These are phyloP conservation scores for Mrakia gelida DNA, from an alignment of 768 basidiomycete species.

Conservation along the genomic window DNA sequence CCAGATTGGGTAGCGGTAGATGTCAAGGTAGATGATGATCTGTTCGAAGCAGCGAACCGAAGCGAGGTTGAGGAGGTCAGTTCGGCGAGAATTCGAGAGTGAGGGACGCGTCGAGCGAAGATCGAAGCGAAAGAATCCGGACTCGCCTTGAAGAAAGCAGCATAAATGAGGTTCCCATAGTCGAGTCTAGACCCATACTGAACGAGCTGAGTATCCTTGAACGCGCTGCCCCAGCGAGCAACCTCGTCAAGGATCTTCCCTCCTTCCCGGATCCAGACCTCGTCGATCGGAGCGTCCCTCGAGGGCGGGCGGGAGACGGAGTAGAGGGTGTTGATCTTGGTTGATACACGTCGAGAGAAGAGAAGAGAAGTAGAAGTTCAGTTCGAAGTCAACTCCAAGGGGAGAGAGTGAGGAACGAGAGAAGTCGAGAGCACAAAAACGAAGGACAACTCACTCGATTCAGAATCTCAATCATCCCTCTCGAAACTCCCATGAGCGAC, in stretches of 20 bases:
- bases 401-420: too few species aligned
- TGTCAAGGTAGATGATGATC: conserved; percentile 8
- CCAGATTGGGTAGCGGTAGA: background rate
- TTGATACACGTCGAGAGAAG: too few species aligned
- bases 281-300: background rate
- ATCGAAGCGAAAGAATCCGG: background rate
- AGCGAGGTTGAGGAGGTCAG: too few species aligned
- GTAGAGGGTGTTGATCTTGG: background rate
- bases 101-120: background rate
- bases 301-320: background rate
- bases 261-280: conserved; percentile 3
- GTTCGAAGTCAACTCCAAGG: too few species aligned
- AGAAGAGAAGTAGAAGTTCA: too few species aligned
- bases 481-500: background rate
- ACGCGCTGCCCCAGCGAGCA: background rate
- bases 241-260: background rate
- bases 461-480: background rate
- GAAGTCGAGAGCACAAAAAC: too few species aligned
- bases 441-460: background rate
- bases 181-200: background rate
- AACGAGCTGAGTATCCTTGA: background rate
- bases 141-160: background rate
- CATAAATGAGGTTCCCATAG: background rate
- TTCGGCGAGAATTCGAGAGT: background rate
- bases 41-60: too few species aligned